Evolutionary conservation across 2,329 filamentous ascomycete genomes (phyloP).

Genomic region (Nemania bipapillata): DNA sequence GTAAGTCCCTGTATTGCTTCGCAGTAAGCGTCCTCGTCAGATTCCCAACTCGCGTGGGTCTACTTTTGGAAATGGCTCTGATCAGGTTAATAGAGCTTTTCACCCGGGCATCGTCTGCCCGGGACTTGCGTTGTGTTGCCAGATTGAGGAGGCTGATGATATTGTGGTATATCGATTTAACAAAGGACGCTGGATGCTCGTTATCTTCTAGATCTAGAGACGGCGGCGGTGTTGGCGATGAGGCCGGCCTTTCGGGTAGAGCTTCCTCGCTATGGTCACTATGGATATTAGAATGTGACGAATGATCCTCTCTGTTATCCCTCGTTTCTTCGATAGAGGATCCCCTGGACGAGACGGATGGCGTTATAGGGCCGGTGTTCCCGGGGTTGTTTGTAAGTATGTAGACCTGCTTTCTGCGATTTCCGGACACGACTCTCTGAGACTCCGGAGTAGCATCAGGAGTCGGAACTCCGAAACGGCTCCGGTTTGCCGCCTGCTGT

Average conservation of each 20-base stretch:
- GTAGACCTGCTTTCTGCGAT: neutral
- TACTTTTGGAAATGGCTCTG: conserved; percentile 13
- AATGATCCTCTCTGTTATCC: neutral
- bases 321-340: neutral
- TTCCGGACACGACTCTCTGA: neutral
- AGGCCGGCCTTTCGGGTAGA: neutral
- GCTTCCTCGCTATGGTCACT: neutral
- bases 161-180: neutral
- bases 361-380: neutral
- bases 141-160: conserved; percentile 26
- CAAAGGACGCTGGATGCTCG: neutral
- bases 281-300: neutral
- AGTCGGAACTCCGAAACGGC: conserved; percentile 27
- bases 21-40: conserved; percentile 18
- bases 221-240: neutral
- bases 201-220: neutral
- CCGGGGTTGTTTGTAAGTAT: neutral
- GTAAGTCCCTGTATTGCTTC: conserved; percentile 21
- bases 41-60: conserved; percentile 11
- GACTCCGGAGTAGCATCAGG: conserved; percentile 27
- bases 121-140: conserved; percentile 19
- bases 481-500: conserved; percentile 6
- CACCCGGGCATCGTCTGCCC: conserved; percentile 24
- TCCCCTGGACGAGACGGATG: conserved; percentile 6
- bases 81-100: conserved; percentile 10